These are phyloP conservation scores for Thermochaetoides thermophila DNA, from an alignment of 495 filamentous ascomycete species.

Conservation along the genomic window DNA sequence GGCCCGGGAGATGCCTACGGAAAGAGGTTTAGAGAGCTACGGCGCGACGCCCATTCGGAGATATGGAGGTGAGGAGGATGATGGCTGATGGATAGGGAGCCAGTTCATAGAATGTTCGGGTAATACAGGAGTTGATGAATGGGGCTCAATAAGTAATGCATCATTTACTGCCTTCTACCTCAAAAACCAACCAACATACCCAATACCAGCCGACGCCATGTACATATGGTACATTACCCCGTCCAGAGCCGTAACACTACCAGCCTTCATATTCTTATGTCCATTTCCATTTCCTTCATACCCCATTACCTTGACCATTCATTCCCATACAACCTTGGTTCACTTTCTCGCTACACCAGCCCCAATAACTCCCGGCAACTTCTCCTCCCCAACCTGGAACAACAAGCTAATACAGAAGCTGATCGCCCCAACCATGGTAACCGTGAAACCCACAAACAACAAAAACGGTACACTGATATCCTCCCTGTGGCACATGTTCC, in stretches of 20 bases:
- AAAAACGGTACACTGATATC: constrained; percentile 82
- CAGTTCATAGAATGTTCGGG: background rate
- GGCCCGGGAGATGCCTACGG: constrained; percentile 20
- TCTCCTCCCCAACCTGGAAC: constrained; percentile 61
- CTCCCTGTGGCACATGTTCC: constrained; percentile 77
- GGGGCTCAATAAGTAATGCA: background rate
- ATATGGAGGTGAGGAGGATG: constrained; percentile 15
- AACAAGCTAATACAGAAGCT: constrained; percentile 58
- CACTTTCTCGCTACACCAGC: constrained; percentile 60
- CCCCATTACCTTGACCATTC: background rate
- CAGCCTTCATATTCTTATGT: background rate
- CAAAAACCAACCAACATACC: background rate
- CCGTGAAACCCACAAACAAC: constrained; percentile 55
- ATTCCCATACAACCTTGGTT: background rate
- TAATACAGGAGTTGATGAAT: background rate
- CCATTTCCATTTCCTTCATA: background rate
- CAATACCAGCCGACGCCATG: constrained; percentile 1
- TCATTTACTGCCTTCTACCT: constrained; percentile 2
- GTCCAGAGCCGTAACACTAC: background rate
- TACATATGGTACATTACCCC: constrained; percentile 2
- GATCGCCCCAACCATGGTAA: constrained; percentile 46
- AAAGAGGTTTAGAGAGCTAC: constrained; percentile 47
- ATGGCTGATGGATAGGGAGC: background rate
- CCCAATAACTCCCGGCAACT: constrained; percentile 72
- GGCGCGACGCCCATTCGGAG: constrained; percentile 42